A percentile compares a stretch with the other conserved stretches of the same genome.
Conservation (phyloP, 257 asterid species). For the Phtheirospermum japonicum region DNA sequence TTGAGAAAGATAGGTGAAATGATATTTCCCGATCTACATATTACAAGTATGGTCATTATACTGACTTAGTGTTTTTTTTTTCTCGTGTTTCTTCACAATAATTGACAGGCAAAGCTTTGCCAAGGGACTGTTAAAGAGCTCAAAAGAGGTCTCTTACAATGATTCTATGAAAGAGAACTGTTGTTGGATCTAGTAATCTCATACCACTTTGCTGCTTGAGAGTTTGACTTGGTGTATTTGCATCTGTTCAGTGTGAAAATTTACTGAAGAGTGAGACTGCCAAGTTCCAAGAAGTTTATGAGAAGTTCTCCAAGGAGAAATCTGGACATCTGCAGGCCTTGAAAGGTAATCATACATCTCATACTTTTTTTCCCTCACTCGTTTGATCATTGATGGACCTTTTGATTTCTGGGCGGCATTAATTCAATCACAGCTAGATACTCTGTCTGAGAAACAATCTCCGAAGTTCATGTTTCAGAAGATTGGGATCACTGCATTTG, state of each 20-base stretch:
- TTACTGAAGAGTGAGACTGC: slow-evolving; percentile 65
- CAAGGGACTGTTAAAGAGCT: slow-evolving; percentile 78
- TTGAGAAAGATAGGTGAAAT: slow-evolving; percentile 92
- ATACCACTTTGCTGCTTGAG: slow-evolving; percentile 24
- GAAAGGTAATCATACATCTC: slow-evolving; percentile 48
- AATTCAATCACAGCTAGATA: not conserved
- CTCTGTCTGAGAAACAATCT: slow-evolving; percentile 16
- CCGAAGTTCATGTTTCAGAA: too few species aligned
- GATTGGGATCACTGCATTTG: slow-evolving; percentile 16
- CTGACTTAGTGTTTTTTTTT: slow-evolving; percentile 17
- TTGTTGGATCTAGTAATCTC: slow-evolving; percentile 18
- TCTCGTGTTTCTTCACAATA: slow-evolving; percentile 25
- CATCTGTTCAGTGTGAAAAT: slow-evolving; percentile 72
- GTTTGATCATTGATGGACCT: not conserved
- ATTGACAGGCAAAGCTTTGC: slow-evolving; percentile 78
- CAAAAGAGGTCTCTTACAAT: slow-evolving; percentile 66
- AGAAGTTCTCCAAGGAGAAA: slow-evolving; percentile 75
- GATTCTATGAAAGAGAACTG: slow-evolving; percentile 18
- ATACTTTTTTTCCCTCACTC: slow-evolving; percentile 9
- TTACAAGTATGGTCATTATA: slow-evolving; percentile 16
- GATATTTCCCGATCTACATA: slow-evolving; percentile 5
- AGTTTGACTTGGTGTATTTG: slow-evolving; percentile 28
- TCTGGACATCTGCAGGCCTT: slow-evolving; percentile 62
- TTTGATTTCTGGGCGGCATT: slow-evolving; percentile 1
- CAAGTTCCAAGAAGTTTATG: slow-evolving; percentile 62